Evolutionary conservation across 1,284 basidiomycete species (phyloP), one percentile per base, ranked within the genome.

Genomic region (Leccinum solheimii): DNA sequence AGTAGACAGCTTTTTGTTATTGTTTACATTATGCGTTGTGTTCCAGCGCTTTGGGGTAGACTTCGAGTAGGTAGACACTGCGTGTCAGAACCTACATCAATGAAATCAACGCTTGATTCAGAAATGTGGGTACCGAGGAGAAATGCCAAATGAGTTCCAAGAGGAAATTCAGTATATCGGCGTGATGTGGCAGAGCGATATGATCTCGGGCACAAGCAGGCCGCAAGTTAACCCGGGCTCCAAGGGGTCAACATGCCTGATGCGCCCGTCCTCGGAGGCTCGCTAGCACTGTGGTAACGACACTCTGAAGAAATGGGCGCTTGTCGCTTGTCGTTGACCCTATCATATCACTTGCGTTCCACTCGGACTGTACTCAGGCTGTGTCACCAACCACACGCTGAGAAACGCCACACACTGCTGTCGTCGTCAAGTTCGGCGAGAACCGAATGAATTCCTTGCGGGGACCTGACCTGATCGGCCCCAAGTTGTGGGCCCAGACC

Each of bases 11-110:
- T 60, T 52, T 52, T 66, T 60, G 55, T 74, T 72, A 72, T 74
- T 68, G 61, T 60, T 72, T 55, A 70, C 50, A 51, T 73, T 72
- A 70, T 69, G 23, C 58, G 64, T 62, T 59, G 64, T 68, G 59
- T 3, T 62, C 14, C 48, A 55, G 45, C 52, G 10, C 45, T 48
- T 26, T 11, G 30, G 21, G 36, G 50, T 62, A 67, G 49, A 54
- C 21, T 50, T 36, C 36, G 45, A 57, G 61, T 54, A 56, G 62
- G 36, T 38, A 67, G 53, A 59, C 53, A 38, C 55, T 40, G 26
- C 55, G 50, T 60, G 58, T 57, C 27, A 53, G 23, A 19, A 34
- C 21, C 32, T 30, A 19, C 50, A 66, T 57, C 27, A 16, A 55
- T 55, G 38, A 55, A 43, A 54, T 64, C 48, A 26, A 21, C 19